A percentile compares a stretch with the other conserved stretches of the same genome.
Conservation (phyloP, 2,329 filamentous ascomycete genomes). For the Juglanconis juglandina region DNA sequence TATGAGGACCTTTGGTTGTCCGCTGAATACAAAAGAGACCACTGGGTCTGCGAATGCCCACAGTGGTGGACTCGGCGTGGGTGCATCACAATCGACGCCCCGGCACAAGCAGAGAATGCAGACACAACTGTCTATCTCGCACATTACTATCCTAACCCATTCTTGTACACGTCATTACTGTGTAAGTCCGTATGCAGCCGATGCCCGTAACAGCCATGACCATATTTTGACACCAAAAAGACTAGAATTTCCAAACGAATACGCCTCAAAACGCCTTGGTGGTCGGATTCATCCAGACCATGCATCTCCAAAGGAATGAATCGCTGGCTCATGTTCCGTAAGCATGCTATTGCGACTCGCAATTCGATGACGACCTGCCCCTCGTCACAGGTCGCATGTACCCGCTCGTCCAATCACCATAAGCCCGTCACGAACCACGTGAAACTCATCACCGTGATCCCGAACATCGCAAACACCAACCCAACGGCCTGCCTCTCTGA, state of each 20-base stretch:
- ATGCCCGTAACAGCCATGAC: neutral
- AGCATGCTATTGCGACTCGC: conserved; percentile 13
- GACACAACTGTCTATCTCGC: conserved; percentile 1
- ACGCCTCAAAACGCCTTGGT: conserved; percentile 13
- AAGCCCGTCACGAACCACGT: conserved; percentile 62
- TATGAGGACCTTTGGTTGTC: conserved; percentile 27
- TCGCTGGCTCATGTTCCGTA: conserved; percentile 6
- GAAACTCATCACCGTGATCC: conserved; percentile 57
- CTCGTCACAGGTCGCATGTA: neutral
- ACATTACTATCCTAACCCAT: conserved; percentile 12
- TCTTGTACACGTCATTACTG: conserved; percentile 17
- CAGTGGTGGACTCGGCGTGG: too few relatives aligned
- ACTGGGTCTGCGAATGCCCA: too few relatives aligned
- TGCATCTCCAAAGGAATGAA: conserved; percentile 5
- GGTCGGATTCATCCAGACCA: neutral
- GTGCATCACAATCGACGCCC: neutral
- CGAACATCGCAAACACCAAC: conserved; percentile 51
- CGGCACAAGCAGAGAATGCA: neutral
- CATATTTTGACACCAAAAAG: neutral
- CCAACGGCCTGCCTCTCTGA: conserved; percentile 46
- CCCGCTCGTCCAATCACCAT: conserved; percentile 2
- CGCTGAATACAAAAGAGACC: neutral
- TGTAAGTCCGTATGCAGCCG: neutral
- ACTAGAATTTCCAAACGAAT: neutral
- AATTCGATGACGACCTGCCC: conserved; percentile 2